phyloP scores from a whole-genome alignment of 228 moss, liverwort and hornwort species.

The Sphagnum magellanicum region DNA sequence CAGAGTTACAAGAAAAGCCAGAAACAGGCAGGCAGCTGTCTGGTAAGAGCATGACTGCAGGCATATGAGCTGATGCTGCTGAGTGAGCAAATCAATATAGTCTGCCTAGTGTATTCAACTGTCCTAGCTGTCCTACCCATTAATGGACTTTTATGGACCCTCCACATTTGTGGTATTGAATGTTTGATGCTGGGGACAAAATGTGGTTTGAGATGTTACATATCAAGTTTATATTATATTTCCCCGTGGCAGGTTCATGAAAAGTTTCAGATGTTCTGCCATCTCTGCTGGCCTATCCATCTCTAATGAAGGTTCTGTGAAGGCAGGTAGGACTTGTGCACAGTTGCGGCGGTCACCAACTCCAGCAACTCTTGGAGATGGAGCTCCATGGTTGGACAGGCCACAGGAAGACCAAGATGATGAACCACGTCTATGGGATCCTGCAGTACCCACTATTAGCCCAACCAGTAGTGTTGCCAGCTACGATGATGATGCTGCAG shows the following conservation, averaged over 20 bases:
- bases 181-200: background rate
- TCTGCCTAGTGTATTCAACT: background rate
- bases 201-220: background rate
- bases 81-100: background rate
- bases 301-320: background rate
- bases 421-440: constrained; percentile 33
- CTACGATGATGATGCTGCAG: constrained; percentile 40
- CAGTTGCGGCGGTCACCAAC: constrained; percentile 14
- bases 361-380: constrained; percentile 26
- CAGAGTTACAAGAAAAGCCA: constrained; percentile 3
- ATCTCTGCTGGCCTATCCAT: background rate
- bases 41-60: constrained; percentile 12
- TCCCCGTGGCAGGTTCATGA: background rate
- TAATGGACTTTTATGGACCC: background rate
- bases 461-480: constrained; percentile 39
- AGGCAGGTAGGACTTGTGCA: constrained; percentile 12
- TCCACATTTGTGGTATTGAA: background rate
- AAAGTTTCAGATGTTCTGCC: background rate
- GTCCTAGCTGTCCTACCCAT: no score
- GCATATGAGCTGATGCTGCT: constrained; percentile 8
- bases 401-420: constrained; percentile 22
- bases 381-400: constrained; percentile 29
- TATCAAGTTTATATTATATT: background rate
- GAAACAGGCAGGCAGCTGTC: constrained; percentile 6
- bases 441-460: constrained; percentile 26